Conservation (phyloP, 805 yeast species). For the Candida railenensis region DNA sequence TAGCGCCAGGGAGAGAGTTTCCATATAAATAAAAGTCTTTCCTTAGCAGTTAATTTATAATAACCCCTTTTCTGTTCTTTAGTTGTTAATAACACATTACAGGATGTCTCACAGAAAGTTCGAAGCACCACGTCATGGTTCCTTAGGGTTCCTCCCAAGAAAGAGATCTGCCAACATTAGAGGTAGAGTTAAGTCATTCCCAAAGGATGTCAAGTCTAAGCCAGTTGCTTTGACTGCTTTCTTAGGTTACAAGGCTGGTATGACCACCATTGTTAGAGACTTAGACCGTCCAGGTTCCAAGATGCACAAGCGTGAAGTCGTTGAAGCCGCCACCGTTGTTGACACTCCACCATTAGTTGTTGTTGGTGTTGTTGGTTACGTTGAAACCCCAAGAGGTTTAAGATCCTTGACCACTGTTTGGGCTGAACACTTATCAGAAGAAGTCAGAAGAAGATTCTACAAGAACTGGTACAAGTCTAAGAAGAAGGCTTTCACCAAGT, state of each 20-base stretch:
- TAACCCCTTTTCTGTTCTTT: constrained; percentile 13
- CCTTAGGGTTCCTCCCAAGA: constrained; percentile 99
- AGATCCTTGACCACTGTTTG: constrained; percentile 99
- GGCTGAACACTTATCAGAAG: constrained; percentile 99
- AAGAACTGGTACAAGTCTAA: constrained; percentile 99
- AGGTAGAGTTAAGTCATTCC: constrained; percentile 99
- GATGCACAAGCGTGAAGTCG: constrained; percentile 99
- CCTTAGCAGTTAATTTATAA: background rate
- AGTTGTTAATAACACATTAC: constrained; percentile 25
- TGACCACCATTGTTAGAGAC: constrained; percentile 99
- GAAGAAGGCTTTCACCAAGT: constrained; percentile 99
- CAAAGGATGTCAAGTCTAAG: constrained; percentile 96
- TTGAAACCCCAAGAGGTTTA: constrained; percentile 99
- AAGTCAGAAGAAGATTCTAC: constrained; percentile 99
- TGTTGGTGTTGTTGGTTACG: constrained; percentile 99
- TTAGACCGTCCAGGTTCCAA: constrained; percentile 99
- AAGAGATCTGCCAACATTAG: constrained; percentile 98
- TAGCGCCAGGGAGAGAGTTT: background rate
- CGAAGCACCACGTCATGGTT: constrained; percentile 99
- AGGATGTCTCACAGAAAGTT: constrained; percentile 99
- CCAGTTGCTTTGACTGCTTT: constrained; percentile 99
- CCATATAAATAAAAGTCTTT: background rate
- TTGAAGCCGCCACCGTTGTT: constrained; percentile 98
- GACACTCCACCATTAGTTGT: constrained; percentile 99
- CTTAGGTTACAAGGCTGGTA: constrained; percentile 99